These are phyloP conservation scores for Drosera capensis DNA, from an alignment of 148 eudicot genomes.

Conservation along the genomic window DNA sequence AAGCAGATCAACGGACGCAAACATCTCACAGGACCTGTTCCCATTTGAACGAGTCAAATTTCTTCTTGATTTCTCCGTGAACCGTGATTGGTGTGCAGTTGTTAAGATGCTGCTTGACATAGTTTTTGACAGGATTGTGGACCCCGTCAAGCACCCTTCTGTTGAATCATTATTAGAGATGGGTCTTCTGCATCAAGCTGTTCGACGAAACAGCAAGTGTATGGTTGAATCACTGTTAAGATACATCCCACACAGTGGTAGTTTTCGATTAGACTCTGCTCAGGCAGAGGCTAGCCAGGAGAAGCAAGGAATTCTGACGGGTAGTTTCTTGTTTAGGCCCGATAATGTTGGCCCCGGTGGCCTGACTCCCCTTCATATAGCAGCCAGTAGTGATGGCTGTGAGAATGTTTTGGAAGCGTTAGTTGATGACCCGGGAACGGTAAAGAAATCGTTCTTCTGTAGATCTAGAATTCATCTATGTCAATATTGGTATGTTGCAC, in stretches of 20 bases:
- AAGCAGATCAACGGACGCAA: constrained; percentile 17
- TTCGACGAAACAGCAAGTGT: constrained; percentile 43
- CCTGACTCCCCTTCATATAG: constrained; percentile 90
- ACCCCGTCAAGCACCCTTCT: constrained; percentile 34
- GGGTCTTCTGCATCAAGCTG: constrained; percentile 74
- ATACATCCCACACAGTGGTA: constrained; percentile 22
- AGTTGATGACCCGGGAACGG: constrained; percentile 85
- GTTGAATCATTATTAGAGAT: constrained; percentile 35
- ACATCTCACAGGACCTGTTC: constrained; percentile 28
- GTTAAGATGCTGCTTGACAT: constrained; percentile 55
- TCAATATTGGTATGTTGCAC: neutral
- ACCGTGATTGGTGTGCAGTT: constrained; percentile 79
- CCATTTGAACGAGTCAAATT: constrained; percentile 58
- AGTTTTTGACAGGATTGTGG: constrained; percentile 41
- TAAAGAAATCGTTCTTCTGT: constrained; percentile 12
- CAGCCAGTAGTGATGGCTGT: constrained; percentile 50
- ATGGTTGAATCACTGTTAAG: constrained; percentile 60
- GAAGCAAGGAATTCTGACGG: constrained; percentile 2
- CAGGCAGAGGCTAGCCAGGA: constrained; percentile 7
- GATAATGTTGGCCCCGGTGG: constrained; percentile 66
- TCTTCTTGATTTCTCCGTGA: constrained; percentile 67
- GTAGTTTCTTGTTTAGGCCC: constrained; percentile 57
- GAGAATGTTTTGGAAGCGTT: constrained; percentile 70
- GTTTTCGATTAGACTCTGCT: constrained; percentile 7
- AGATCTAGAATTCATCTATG: neutral